phyloP scores from a whole-genome alignment of 225 moss, liverwort and hornwort genomes.

The Sphagnum tenellum region DNA sequence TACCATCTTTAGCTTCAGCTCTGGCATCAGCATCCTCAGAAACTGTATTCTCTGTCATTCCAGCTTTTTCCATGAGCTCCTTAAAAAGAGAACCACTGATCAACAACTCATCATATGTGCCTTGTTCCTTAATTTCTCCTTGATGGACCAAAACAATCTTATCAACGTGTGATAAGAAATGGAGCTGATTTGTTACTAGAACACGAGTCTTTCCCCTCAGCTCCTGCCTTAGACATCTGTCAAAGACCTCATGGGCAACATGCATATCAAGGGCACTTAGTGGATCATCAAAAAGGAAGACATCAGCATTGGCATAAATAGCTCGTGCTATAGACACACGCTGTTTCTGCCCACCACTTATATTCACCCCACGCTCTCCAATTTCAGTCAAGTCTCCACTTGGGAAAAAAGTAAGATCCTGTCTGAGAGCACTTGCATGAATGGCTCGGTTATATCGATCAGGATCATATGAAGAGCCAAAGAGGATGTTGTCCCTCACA shows the following conservation, averaged over 20 bases:
- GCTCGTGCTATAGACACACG: slow-evolving; percentile 69
- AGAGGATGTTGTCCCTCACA: slow-evolving; percentile 52
- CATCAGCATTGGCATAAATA: slow-evolving; percentile 60
- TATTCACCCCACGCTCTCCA: slow-evolving; percentile 76
- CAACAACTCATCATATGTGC: slow-evolving; percentile 52
- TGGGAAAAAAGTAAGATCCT: slow-evolving; percentile 45
- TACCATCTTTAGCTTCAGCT: slow-evolving; percentile 23
- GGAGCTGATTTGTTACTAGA: slow-evolving; percentile 70
- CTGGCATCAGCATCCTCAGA: slow-evolving; percentile 25
- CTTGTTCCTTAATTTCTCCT: slow-evolving; percentile 64
- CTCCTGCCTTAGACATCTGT: slow-evolving; percentile 46
- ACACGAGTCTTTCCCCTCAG: slow-evolving; percentile 48
- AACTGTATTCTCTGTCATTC: slow-evolving; percentile 63
- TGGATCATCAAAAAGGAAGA: slow-evolving; percentile 66
- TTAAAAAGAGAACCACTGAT: slow-evolving; percentile 45
- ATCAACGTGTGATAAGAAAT: slow-evolving; percentile 66
- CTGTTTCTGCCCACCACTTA: slow-evolving; percentile 77
- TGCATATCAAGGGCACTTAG: slow-evolving; percentile 75
- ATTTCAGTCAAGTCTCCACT: slow-evolving; percentile 78
- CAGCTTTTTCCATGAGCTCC: slow-evolving; percentile 73
- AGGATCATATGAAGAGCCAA: slow-evolving; percentile 49
- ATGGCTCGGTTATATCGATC: slow-evolving; percentile 44
- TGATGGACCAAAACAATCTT: slow-evolving; percentile 48
- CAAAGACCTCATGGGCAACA: slow-evolving; percentile 67
- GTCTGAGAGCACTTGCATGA: slow-evolving; percentile 49